Evolutionary conservation across 2,329 filamentous ascomycete species (phyloP), one percentile per base, ranked within the genome.

Genomic region (Cadophora luteo-olivacea): DNA sequence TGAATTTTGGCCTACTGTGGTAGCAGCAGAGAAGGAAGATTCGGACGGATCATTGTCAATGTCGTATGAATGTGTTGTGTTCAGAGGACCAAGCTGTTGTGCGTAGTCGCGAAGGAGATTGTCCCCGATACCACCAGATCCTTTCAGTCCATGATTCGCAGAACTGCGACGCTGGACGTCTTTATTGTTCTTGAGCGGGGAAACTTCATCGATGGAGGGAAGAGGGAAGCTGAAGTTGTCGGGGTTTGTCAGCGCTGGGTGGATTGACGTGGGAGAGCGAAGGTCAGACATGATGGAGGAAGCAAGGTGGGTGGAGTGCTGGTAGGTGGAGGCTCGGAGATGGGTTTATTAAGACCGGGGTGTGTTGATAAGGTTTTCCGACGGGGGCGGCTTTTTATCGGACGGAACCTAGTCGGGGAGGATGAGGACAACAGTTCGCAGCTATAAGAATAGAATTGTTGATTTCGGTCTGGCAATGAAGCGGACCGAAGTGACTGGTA

Each of bases 261-360:
- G 84, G 79, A 86, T 81, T 72, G 83, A 80, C 68, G 81, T 80
- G 68, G 84, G 83, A 72, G 84, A 84, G 55, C 78, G 77, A 70
- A 83, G 72, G 70, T 79, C 80, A 70, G 81, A 76, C 81, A 82
- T 82, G 60, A 62, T 62, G 52, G 62, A 32, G 16, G 16, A n/a
- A 14, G 16, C 5, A 48, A 48, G 14, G 41, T 48, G 29, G 29
- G 29, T 29, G 29, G 41, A 19, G 41, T 16, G 16, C 14, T 45
- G 33, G 33, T 6, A 19, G 57, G 57, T 66, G 55, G 49, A 63
- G 38, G 58, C 38, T 61, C 55, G 67, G 57, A 65, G 25, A 49
- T 68, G 45, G 48, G 33, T 57, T 49, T 60, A 54, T 52, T 60
- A 52, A 49, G 58, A 57, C 61, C 61, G 57, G 58, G 64, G 33